Percentiles rank a stretch among this genome's conserved stretches.
Evolutionary conservation across 2,329 filamentous ascomycete species (phyloP).

Genomic region (Phaeosphaeria sp.): DNA sequence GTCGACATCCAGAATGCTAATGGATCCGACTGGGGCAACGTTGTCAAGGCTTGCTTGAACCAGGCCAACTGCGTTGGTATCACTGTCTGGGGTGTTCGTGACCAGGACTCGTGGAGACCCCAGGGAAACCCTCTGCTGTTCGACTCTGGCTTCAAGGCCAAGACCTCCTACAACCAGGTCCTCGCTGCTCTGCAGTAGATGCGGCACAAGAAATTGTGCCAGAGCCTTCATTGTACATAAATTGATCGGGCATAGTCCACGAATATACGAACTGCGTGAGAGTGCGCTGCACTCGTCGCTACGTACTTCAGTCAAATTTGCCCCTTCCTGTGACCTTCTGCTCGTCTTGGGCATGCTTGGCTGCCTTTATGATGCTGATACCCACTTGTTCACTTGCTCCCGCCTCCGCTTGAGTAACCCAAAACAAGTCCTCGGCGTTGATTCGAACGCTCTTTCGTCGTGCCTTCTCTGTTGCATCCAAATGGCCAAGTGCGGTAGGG

Average conservation of each 20-base stretch:
- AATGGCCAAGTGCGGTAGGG: constrained; percentile 17
- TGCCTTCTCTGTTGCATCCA: constrained; percentile 32
- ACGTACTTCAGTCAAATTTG: constrained; percentile 11
- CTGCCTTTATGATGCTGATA: constrained; percentile 33
- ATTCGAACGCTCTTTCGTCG: constrained; percentile 41
- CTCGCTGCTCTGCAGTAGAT: constrained; percentile 31
- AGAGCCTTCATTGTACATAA: constrained; percentile 9
- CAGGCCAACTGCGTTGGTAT: constrained; percentile 69
- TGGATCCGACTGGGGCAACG: constrained; percentile 63
- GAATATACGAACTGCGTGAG: not conserved
- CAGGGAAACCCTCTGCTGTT: constrained; percentile 53
- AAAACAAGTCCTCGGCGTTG: constrained; percentile 38
- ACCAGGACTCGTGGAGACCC: constrained; percentile 56
- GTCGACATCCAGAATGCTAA: constrained; percentile 70
- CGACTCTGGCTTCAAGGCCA: constrained; percentile 52
- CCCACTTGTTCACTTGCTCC: constrained; percentile 30
- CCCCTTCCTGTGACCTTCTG: constrained; percentile 15
- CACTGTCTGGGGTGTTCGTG: constrained; percentile 66
- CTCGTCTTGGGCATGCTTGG: constrained; percentile 26
- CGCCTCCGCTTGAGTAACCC: constrained; percentile 38
- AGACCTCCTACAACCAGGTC: constrained; percentile 49
- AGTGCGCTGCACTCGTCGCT: not conserved
- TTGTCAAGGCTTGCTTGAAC: constrained; percentile 64
- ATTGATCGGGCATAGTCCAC: not conserved
- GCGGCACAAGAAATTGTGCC: not conserved